A percentile compares a stretch with the other conserved stretches of the same genome.
These are phyloP conservation scores for Ogataea neopini DNA, from an alignment of 805 yeast species.

Conservation along the genomic window DNA sequence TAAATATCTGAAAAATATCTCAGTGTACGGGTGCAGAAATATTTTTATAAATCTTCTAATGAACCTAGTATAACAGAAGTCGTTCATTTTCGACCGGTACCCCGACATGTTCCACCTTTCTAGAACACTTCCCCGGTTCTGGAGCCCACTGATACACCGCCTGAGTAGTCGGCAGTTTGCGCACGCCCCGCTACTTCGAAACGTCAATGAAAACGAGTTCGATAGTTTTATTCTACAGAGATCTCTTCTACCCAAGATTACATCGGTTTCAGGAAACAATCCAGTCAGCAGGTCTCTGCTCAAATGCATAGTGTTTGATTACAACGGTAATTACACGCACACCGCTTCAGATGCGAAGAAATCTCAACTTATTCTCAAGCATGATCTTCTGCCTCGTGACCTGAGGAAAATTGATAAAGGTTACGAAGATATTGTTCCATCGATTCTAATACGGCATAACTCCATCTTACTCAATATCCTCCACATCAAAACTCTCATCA, in stretches of 20 bases:
- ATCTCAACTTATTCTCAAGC: constrained; percentile 43
- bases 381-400: constrained; percentile 53
- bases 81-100: too few relatives aligned
- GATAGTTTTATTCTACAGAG: constrained; percentile 28
- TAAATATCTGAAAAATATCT: not conserved
- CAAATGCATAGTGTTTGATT: constrained; percentile 52
- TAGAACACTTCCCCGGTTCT: too few relatives aligned
- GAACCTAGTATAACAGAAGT: too few relatives aligned
- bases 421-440: constrained; percentile 56
- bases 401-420: constrained; percentile 51
- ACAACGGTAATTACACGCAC: constrained; percentile 43
- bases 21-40: constrained; percentile 2
- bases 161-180: too few relatives aligned
- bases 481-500: constrained; percentile 53
- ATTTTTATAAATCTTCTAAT: too few relatives aligned
- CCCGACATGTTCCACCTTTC: too few relatives aligned
- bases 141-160: too few relatives aligned
- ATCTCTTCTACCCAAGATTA: constrained; percentile 27
- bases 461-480: constrained; percentile 49
- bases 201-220: constrained; percentile 14
- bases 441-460: constrained; percentile 48
- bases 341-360: constrained; percentile 48
- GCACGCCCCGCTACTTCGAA: not conserved
- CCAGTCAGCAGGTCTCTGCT: constrained; percentile 20
- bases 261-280: constrained; percentile 8